These are phyloP conservation scores for Suhomyces bolitotheri DNA, from an alignment of 1,139 yeast species.

Conservation along the genomic window DNA sequence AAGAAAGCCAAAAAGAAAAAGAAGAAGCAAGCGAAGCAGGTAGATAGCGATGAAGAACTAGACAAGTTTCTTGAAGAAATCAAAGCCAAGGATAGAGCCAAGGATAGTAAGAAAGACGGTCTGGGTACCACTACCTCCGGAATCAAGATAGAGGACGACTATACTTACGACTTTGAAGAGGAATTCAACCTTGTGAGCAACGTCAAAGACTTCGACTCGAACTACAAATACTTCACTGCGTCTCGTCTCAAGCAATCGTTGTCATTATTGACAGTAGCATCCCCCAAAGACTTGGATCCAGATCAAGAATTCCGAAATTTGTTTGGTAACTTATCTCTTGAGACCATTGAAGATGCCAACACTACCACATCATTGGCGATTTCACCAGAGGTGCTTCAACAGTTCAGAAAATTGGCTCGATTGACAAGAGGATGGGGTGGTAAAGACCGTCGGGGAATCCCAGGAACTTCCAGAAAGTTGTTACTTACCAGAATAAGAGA, in stretches of 20 bases:
- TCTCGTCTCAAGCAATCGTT: conserved; percentile 38
- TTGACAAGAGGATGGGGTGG: conserved; percentile 84
- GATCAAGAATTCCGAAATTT: conserved; percentile 73
- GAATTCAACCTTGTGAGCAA: conserved; percentile 35
- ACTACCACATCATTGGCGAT: conserved; percentile 58
- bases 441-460: conserved; percentile 66
- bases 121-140: background rate
- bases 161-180: conserved; percentile 32
- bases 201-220: conserved; percentile 37
- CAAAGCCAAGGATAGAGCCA: conserved; percentile 16
- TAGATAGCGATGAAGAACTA: conserved; percentile 43
- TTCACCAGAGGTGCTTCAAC: conserved; percentile 66
- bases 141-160: conserved; percentile 18
- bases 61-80: conserved; percentile 41
- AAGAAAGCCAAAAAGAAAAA: conserved; percentile 15
- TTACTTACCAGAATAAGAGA: conserved; percentile 72
- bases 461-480: conserved; percentile 70
- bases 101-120: conserved; percentile 27
- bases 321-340: conserved; percentile 72
- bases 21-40: conserved; percentile 8
- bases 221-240: conserved; percentile 48
- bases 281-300: conserved; percentile 66
- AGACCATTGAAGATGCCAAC: conserved; percentile 73
- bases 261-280: conserved; percentile 43
- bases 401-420: conserved; percentile 60